Percentiles rank a stretch among this genome's conserved stretches.
These are phyloP conservation scores for Phlyctochytrium bullatum DNA, from an alignment of 192 early-diverging fungal species.

Conservation along the genomic window DNA sequence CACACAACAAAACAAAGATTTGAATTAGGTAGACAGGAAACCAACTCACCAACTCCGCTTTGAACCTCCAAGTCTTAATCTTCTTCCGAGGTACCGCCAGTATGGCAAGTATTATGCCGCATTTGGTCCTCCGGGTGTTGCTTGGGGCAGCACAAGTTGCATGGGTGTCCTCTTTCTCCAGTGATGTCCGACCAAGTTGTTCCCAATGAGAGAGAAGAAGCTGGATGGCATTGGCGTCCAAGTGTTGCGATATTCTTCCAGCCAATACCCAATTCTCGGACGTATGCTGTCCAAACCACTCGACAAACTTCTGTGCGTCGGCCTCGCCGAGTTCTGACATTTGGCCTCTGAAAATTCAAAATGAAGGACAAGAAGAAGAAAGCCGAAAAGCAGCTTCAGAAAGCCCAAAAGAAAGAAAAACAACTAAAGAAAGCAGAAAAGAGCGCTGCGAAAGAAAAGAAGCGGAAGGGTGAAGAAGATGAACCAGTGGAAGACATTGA, in stretches of 20 bases:
- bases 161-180: neutral
- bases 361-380: too few species aligned
- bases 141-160: too few species aligned
- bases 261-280: neutral
- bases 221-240: neutral
- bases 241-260: neutral
- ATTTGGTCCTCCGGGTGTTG: neutral
- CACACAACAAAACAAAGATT: neutral
- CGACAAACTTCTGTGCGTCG: neutral
- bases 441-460: too few species aligned
- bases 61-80: neutral
- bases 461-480: too few species aligned
- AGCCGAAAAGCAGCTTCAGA: too few species aligned
- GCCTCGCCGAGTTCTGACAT: too few species aligned
- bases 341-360: too few species aligned
- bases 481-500: too few species aligned
- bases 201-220: neutral
- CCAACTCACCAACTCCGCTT: neutral
- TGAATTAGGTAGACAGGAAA: neutral
- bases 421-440: too few species aligned
- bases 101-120: slow-evolving; percentile 1
- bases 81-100: neutral
- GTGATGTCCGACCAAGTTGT: neutral
- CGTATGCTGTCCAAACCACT: neutral
- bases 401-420: too few species aligned